Base-by-base conservation (phyloP, 352 stramenopile species). In the Globisporangium lucens region DNA sequence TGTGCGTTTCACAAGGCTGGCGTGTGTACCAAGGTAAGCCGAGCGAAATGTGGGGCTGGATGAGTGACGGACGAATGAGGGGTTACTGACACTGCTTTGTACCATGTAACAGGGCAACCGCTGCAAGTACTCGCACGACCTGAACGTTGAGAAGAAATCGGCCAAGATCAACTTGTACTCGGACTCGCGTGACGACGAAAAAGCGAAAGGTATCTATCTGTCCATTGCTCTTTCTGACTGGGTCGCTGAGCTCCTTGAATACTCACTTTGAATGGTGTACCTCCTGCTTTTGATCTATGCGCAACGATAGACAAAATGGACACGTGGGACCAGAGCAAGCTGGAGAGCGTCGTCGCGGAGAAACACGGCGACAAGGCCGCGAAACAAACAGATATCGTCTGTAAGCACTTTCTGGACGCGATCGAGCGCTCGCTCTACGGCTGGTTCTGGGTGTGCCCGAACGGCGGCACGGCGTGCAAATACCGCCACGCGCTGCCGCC, bases 381-480 rank as follows among this genome's bases (percentile, higher is more conserved):
- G 33, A 96, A 84, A 58, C 85, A 91, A 61, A 96, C 88, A 24
- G 88, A 96, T 67, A 96, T 96, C 68, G 88, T 96, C 56, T 97
- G 89, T 77, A 95, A 95, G 65, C 79, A 93, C 73, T 97, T 97
- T 66, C 76, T 97, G 73, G 89, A 97, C 65, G 89, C 89, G 27
- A 97, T 97, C 57, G 89, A 97, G 62, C 94, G 94, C 75, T 91
- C 84, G 29, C 73, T 94, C 59, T 97, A 97, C 67, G 89, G 89
- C 27, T 97, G 89, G 89, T 97, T 97, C 75, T 97, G 89, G 89
- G 80, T 90, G 15, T 97, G 89, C 65, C 89, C 89, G 49, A 96
- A 95, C 66, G 89, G 89, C 58, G 88, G 88, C 38, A 76, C 87
- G 35, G 71, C 75, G 52, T 94, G 83, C 72, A 92, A 93, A 72